phyloP scores from a whole-genome alignment of 2,329 filamentous ascomycete genomes.

The Plenodomus tracheiphilus region DNA sequence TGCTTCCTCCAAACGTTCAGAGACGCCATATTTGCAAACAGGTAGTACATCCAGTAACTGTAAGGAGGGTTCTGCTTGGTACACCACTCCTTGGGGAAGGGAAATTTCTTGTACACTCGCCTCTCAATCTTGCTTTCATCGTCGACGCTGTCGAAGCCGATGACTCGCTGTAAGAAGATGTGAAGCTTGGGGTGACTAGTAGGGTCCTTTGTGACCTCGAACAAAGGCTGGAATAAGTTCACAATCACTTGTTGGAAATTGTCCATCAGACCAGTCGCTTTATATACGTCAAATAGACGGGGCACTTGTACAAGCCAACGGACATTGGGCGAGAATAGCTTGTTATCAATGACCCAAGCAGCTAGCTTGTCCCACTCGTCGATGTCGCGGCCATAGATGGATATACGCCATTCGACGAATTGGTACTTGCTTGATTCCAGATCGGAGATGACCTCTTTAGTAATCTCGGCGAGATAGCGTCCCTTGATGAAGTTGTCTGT shows the following conservation, averaged over 20 bases:
- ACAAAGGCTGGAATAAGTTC: conserved; percentile 92
- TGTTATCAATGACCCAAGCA: conserved; percentile 97
- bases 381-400: conserved; percentile 88
- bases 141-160: conserved; percentile 96
- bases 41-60: conserved; percentile 98
- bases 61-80: conserved; percentile 96
- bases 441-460: conserved; percentile 95
- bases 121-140: conserved; percentile 97
- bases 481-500: conserved; percentile 98
- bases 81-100: conserved; percentile 83
- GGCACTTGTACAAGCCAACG: conserved; percentile 97
- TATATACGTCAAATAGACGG: conserved; percentile 94
- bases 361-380: conserved; percentile 98
- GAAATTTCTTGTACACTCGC: conserved; percentile 93
- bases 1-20: conserved; percentile 89
- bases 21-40: conserved; percentile 91
- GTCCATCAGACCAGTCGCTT: conserved; percentile 81
- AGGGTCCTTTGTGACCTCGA: conserved; percentile 90
- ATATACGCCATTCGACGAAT: conserved; percentile 99
- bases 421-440: conserved; percentile 99
- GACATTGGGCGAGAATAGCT: conserved; percentile 95
- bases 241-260: conserved; percentile 87
- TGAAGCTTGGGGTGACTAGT: conserved; percentile 88
- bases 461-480: conserved; percentile 94
- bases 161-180: conserved; percentile 89